Conservation (phyloP, 306 rosid genomes). For the barrel medic (Medicago truncatula) region DNA sequence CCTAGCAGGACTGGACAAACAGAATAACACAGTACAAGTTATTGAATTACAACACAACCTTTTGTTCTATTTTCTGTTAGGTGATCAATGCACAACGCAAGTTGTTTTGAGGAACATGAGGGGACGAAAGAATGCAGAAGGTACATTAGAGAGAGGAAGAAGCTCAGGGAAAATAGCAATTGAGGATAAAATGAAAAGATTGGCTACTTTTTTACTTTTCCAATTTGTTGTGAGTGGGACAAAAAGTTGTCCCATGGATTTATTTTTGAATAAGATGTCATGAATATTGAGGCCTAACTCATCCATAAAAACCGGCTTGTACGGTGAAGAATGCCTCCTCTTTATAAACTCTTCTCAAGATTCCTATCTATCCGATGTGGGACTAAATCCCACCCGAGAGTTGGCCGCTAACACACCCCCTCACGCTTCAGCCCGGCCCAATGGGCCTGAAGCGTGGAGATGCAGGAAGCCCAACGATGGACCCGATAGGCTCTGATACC, state of each 20-base stretch:
- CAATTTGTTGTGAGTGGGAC: neutral
- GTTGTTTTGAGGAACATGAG: neutral
- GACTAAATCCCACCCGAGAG: too few relatives aligned
- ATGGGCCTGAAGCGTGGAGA: too few relatives aligned
- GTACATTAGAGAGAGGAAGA: neutral
- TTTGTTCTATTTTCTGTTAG: conserved; percentile 7
- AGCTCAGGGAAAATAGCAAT: neutral
- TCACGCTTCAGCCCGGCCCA: too few relatives aligned
- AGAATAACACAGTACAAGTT: neutral
- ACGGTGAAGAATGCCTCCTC: too few relatives aligned
- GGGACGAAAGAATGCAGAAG: neutral
- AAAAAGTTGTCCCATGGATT: conserved; percentile 7
- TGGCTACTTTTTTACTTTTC: neutral
- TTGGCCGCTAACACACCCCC: too few relatives aligned
- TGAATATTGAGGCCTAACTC: too few relatives aligned
- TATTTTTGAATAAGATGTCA: neutral
- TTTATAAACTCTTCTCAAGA: too few relatives aligned
- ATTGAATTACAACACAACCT: neutral
- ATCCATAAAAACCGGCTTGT: too few relatives aligned
- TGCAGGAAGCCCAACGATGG: too few relatives aligned
- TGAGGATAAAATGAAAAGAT: conserved; percentile 5
- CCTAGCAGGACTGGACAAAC: neutral
- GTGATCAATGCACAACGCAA: neutral
- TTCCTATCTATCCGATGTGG: too few relatives aligned
- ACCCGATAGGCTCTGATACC: too few relatives aligned